Evolutionary conservation across 2,329 filamentous ascomycete genomes (phyloP).

Genomic region (Chalara sp.): DNA sequence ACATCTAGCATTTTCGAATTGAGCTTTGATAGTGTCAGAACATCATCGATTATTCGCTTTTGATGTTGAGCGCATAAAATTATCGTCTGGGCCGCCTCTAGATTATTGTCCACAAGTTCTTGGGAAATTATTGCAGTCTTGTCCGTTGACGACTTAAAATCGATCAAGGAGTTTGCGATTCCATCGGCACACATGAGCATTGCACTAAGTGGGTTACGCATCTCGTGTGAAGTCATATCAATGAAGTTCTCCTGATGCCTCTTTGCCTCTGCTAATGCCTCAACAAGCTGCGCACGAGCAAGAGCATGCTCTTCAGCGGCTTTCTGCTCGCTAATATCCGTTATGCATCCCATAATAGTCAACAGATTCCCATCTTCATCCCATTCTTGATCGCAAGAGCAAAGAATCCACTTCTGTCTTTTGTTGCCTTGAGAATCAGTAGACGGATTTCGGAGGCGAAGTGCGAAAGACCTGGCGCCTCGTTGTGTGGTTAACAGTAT

Average conservation of each 20-base stretch:
- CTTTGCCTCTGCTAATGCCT: slow-evolving; percentile 41
- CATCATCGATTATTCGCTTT: slow-evolving; percentile 67
- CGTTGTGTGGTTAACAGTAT: slow-evolving; percentile 12
- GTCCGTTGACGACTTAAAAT: slow-evolving; percentile 30
- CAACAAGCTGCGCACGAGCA: slow-evolving; percentile 12
- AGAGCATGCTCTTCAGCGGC: slow-evolving; percentile 14
- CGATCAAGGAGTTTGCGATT: slow-evolving; percentile 42
- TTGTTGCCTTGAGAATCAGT: slow-evolving; percentile 10
- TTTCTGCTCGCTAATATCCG: slow-evolving; percentile 18
- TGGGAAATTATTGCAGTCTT: too few relatives aligned
- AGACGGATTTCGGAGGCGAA: slow-evolving; percentile 29
- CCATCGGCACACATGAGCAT: slow-evolving; percentile 72
- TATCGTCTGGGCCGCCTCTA: slow-evolving; percentile 74
- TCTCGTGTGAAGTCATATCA: slow-evolving; percentile 58
- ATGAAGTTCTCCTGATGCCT: slow-evolving; percentile 74
- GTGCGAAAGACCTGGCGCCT: slow-evolving; percentile 13
- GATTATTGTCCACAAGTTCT: slow-evolving; percentile 8
- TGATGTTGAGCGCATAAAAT: slow-evolving; percentile 73
- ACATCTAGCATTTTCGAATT: slow-evolving; percentile 70
- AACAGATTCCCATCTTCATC: slow-evolving; percentile 16
- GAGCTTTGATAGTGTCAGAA: slow-evolving; percentile 67
- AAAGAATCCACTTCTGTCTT: slow-evolving; percentile 18
- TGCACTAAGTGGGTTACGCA: slow-evolving; percentile 71
- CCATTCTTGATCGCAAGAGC: slow-evolving; percentile 19
- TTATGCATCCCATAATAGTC: slow-evolving; percentile 21